Evolutionary conservation across 2,329 filamentous ascomycete species (phyloP).

Genomic region (Laburnicola sp.): DNA sequence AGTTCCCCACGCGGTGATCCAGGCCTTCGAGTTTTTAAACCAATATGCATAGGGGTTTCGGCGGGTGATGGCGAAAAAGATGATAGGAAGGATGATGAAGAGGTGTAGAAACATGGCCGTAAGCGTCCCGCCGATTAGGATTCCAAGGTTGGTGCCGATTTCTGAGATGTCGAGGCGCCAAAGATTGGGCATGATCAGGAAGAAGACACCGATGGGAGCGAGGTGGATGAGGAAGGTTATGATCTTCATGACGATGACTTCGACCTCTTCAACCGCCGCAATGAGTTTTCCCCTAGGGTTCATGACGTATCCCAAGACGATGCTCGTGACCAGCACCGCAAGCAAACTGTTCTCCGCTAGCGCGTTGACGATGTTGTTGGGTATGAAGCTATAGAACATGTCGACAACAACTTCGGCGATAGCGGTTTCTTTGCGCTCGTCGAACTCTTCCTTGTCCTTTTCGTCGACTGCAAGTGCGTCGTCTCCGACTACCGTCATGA

Average conservation of each 20-base stretch:
- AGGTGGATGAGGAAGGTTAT: slow-evolving; percentile 55
- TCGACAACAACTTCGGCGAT: slow-evolving; percentile 53
- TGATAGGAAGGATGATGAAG: slow-evolving; percentile 50
- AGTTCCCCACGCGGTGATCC: slow-evolving; percentile 60
- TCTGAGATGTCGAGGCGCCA: slow-evolving; percentile 54
- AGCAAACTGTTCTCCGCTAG: slow-evolving; percentile 54
- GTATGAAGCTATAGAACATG: slow-evolving; percentile 56
- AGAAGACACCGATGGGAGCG: slow-evolving; percentile 59
- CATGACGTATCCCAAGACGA: slow-evolving; percentile 55
- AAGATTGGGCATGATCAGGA: slow-evolving; percentile 57
- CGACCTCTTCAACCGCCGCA: slow-evolving; percentile 52
- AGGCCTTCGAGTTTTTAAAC: slow-evolving; percentile 55
- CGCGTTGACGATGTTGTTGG: slow-evolving; percentile 53
- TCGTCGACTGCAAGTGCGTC: slow-evolving; percentile 37
- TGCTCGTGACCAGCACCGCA: slow-evolving; percentile 52
- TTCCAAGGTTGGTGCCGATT: slow-evolving; percentile 55
- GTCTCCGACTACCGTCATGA: slow-evolving; percentile 48
- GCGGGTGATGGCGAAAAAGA: slow-evolving; percentile 40
- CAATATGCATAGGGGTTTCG: slow-evolving; percentile 55
- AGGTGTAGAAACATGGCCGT: slow-evolving; percentile 54
- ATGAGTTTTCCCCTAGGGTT: slow-evolving; percentile 49
- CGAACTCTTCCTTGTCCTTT: slow-evolving; percentile 37
- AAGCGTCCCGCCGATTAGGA: slow-evolving; percentile 55
- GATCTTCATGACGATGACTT: slow-evolving; percentile 52
- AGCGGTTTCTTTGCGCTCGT: slow-evolving; percentile 39